phyloP scores from a whole-genome alignment of 805 yeast species.

The Naumovozyma castellii region DNA sequence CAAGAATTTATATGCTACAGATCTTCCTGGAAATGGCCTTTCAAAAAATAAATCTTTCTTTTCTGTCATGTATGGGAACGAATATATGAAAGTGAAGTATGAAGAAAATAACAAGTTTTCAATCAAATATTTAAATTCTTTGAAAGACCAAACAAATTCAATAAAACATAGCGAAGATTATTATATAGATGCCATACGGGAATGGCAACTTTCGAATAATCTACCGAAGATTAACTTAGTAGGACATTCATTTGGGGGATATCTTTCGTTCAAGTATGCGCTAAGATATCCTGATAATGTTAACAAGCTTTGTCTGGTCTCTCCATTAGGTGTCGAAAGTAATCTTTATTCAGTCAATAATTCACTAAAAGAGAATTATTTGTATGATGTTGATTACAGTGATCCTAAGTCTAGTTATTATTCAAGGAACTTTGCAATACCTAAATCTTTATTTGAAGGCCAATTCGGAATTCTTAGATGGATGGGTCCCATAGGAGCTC shows the following conservation, averaged over 20 bases:
- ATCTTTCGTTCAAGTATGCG: slow-evolving; percentile 55
- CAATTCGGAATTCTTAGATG: slow-evolving; percentile 41
- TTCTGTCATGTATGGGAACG: neutral
- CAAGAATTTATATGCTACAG: slow-evolving; percentile 57
- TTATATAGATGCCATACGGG: slow-evolving; percentile 50
- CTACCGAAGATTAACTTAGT: slow-evolving; percentile 51
- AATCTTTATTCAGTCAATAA: slow-evolving; percentile 47
- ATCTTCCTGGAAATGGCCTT: slow-evolving; percentile 62
- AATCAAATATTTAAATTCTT: neutral
- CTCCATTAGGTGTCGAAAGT: slow-evolving; percentile 75
- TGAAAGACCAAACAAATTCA: neutral
- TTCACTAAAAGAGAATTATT: slow-evolving; percentile 7
- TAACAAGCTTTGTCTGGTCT: slow-evolving; percentile 47
- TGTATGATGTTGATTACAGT: slow-evolving; percentile 30
- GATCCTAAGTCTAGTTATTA: slow-evolving; percentile 33
- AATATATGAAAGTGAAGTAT: neutral
- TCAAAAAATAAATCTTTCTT: slow-evolving; percentile 27
- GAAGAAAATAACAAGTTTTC: neutral
- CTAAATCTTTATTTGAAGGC: slow-evolving; percentile 23
- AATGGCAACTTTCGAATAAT: slow-evolving; percentile 46
- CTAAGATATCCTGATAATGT: slow-evolving; percentile 47
- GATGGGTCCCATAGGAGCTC: slow-evolving; percentile 35
- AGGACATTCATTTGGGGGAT: slow-evolving; percentile 77
- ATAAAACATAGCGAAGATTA: slow-evolving; percentile 39
- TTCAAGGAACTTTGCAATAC: slow-evolving; percentile 23